phyloP scores from a whole-genome alignment of 148 eudicot genomes.

The Suaeda aralocaspica region DNA sequence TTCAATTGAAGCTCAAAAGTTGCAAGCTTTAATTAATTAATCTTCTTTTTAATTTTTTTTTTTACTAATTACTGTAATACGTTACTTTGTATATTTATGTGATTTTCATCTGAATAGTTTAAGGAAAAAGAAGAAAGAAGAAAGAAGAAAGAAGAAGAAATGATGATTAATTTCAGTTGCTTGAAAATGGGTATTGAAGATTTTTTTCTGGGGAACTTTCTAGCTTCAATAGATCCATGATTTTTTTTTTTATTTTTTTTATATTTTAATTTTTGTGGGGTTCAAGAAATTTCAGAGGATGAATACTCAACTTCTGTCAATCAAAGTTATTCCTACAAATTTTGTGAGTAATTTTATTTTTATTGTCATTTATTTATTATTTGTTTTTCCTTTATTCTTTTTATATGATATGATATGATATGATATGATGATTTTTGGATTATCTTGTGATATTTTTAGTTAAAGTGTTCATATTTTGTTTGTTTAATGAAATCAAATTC shows the following conservation, averaged over 20 bases:
- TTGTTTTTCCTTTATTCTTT: not conserved
- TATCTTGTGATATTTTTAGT: not conserved
- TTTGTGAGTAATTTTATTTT: slow-evolving; percentile 26
- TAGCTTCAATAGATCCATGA: slow-evolving; percentile 21
- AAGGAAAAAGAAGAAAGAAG: not conserved
- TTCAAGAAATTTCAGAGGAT: slow-evolving; percentile 6
- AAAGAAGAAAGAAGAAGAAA: not conserved
- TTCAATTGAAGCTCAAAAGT: not conserved
- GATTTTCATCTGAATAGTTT: not conserved
- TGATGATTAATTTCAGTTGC: slow-evolving; percentile 18
- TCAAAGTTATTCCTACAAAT: slow-evolving; percentile 11
- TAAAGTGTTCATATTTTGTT: too few species aligned
- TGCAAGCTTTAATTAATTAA: not conserved
- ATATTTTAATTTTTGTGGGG: not conserved
- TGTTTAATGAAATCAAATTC: not conserved
- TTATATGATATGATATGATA: not conserved
- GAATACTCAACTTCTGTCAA: not conserved
- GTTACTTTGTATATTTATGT: not conserved
- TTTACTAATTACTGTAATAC: not conserved
- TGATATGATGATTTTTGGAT: not conserved
- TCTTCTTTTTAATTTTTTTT: not conserved
- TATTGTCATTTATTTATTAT: not conserved
- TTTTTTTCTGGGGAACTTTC: slow-evolving; percentile 13
- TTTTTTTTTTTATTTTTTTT: slow-evolving; percentile 2
- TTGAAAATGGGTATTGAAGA: slow-evolving; percentile 15